phyloP scores from a whole-genome alignment of 441 rosid species.

The Viola pubescens region DNA sequence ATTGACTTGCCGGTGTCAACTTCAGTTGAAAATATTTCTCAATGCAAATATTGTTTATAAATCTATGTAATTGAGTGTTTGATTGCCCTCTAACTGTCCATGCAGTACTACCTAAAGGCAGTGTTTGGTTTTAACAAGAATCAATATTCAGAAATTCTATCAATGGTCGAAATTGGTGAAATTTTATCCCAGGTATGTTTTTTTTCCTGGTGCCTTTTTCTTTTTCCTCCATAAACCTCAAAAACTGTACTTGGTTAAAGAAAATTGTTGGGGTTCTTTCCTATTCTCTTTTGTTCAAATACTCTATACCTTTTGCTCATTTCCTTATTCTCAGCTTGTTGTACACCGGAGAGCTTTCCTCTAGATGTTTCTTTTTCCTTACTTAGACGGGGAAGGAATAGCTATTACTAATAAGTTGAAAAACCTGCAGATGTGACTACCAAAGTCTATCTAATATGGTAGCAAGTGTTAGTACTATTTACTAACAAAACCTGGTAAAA shows the following conservation, averaged over 20 bases:
- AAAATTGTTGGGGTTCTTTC: not conserved
- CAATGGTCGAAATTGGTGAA: slow-evolving; percentile 45
- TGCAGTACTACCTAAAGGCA: slow-evolving; percentile 55
- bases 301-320: not conserved
- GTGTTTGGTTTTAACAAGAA: slow-evolving; percentile 47
- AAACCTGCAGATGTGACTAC: too few species aligned
- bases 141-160: slow-evolving; percentile 45
- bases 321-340: not conserved
- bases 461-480: too few species aligned
- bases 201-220: not conserved
- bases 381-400: too few species aligned
- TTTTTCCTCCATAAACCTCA: not conserved
- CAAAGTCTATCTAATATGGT: too few species aligned
- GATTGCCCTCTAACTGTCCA: not conserved
- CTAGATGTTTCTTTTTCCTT: too few species aligned
- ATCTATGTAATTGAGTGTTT: not conserved
- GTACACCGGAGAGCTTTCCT: too few species aligned
- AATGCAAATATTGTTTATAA: too few species aligned
- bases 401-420: too few species aligned
- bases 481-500: too few species aligned
- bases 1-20: too few species aligned
- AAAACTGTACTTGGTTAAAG: not conserved
- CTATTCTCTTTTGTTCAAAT: not conserved
- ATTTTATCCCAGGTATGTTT: slow-evolving; percentile 45
- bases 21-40: too few species aligned